Percentiles rank a stretch among this genome's conserved stretches.
These are phyloP conservation scores for Kwoniella shivajii DNA, from an alignment of 1,284 basidiomycete species.

Conservation along the genomic window DNA sequence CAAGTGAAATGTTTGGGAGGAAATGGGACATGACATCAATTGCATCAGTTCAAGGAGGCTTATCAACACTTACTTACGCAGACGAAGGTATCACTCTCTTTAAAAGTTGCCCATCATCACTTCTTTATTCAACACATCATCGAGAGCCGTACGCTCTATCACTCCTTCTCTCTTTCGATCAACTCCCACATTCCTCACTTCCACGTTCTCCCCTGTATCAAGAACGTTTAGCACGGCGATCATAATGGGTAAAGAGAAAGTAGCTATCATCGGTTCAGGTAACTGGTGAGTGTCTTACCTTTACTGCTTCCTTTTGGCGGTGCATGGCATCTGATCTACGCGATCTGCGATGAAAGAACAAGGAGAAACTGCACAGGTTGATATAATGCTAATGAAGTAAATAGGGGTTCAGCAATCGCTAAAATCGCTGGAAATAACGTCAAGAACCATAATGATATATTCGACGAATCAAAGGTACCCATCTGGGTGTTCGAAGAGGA, in stretches of 20 bases:
- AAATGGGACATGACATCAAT: not conserved
- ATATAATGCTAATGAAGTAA: not conserved
- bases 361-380: not conserved
- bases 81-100: not conserved
- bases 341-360: too few species aligned
- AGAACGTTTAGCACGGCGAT: constrained; percentile 1
- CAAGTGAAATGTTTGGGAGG: too few species aligned
- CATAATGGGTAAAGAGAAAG: constrained; percentile 56
- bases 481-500: constrained; percentile 61
- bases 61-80: not conserved
- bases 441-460: constrained; percentile 54
- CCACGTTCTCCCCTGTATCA: not conserved
- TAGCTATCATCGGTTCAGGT: constrained; percentile 60
- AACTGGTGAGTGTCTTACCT: constrained; percentile 49
- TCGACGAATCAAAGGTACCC: constrained; percentile 53
- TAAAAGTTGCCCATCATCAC: constrained; percentile 3
- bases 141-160: constrained; percentile 4
- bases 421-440: constrained; percentile 58
- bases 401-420: constrained; percentile 62
- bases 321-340: too few species aligned
- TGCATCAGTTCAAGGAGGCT: not conserved
- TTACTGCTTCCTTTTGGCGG: not conserved
- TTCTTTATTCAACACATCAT: not conserved
- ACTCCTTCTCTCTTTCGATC: not conserved
- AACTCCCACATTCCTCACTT: not conserved